These are phyloP conservation scores for Tulasnella sp. DNA, from an alignment of 768 basidiomycete species.

Conservation along the genomic window DNA sequence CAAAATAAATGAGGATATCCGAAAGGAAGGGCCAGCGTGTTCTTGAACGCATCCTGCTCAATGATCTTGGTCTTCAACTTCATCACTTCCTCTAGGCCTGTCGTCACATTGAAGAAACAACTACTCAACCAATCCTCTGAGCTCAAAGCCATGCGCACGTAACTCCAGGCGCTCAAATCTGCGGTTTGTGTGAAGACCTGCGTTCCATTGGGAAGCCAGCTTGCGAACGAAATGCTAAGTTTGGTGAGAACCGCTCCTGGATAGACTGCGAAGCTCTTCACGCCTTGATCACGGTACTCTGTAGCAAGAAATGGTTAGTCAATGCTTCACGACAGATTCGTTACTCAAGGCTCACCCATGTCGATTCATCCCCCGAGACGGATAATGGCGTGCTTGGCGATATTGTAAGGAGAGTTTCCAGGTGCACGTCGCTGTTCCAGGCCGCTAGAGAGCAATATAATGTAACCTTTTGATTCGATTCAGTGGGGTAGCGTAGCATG, in stretches of 20 bases:
- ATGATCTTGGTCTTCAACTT: background rate
- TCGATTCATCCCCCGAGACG: slow-evolving; percentile 11
- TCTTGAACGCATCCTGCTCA: slow-evolving; percentile 1
- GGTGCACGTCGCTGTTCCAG: slow-evolving; percentile 6
- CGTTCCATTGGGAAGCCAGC: background rate
- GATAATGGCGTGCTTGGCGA: slow-evolving; percentile 11
- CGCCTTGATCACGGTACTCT: background rate
- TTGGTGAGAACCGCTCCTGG: slow-evolving; percentile 19
- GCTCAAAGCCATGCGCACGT: background rate
- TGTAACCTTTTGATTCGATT: slow-evolving; percentile 17
- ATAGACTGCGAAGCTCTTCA: slow-evolving; percentile 14
- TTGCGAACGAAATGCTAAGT: slow-evolving; percentile 8
- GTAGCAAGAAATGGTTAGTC: background rate
- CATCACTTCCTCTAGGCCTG: background rate
- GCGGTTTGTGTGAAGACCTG: background rate
- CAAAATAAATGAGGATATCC: no score
- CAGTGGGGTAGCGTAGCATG: background rate
- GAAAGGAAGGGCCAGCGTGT: background rate
- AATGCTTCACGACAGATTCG: background rate
- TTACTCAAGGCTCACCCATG: slow-evolving; percentile 3
- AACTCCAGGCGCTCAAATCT: background rate
- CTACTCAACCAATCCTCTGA: slow-evolving; percentile 1
- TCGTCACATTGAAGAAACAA: background rate
- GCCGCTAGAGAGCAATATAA: slow-evolving; percentile 9
- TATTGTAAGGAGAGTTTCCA: slow-evolving; percentile 2